Evolutionary conservation across 352 stramenopile species (phyloP), one percentile per base, ranked within the genome.

Genomic region (Phytopythium boreale): DNA sequence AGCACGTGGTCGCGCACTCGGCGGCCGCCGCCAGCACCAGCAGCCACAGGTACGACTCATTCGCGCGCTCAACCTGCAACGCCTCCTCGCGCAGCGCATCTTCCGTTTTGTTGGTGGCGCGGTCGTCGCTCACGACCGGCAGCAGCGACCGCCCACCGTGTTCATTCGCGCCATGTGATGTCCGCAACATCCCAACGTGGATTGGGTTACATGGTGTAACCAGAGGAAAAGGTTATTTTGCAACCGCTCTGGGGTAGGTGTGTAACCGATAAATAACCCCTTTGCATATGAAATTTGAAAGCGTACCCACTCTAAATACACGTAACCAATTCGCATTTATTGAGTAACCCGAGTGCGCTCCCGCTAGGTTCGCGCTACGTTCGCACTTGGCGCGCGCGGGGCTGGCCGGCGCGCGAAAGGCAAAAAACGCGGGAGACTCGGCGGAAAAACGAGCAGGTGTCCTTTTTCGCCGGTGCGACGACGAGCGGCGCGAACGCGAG

Each of bases 1-100:
- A 93, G 65, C 87, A 94, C 61, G 87, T 92, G 49, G 86, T 92
- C 44, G 92, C 67, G 62, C 84, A 93, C 63, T 95, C 87, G 22
- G 85, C 84, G 10, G 86, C 64, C 7, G 85, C 74, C 10, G 85
- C 79, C 44, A 93, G 72, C 43, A 90, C 66, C 56, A 93, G 67
- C 56, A 88, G 64, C 85, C 85, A 94, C 64, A 90, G 71, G 37
- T 89, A 88, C 55, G 75, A 68, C 34, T 79, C 66, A 39, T 90
- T 81, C 34, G 69, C 77, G 37, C 76, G 75, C 44, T 50, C 53
- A 50, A 74, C 63, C 27, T 82, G 74, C 17, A 68, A 65, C 22
- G 71, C 62, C 17, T 73, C 64, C 39, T 64, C 68, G 46, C 51
- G 52, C 53, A 64, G 29, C 27, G 44, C 36, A 14, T 58, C 67